These are phyloP conservation scores for Trichoderma polysporum DNA, from an alignment of 2,329 filamentous ascomycete species.

Conservation along the genomic window DNA sequence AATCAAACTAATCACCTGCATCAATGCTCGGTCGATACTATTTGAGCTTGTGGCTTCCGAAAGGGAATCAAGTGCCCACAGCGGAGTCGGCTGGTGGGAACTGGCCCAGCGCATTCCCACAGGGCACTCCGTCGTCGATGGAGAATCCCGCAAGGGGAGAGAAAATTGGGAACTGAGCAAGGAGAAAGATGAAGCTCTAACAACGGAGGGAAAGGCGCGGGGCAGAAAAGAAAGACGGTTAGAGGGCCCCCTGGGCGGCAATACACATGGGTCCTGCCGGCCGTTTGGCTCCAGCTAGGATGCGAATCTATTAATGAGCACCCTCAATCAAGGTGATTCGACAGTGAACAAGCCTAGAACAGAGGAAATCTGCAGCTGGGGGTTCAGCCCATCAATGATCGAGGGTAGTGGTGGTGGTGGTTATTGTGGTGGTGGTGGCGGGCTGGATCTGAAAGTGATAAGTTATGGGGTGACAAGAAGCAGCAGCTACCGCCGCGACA, in stretches of 20 bases:
- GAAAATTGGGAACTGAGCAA: constrained; percentile 12
- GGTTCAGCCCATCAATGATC: constrained; percentile 9
- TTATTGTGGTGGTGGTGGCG: constrained; percentile 2
- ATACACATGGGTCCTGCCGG: constrained; percentile 18
- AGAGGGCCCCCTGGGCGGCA: constrained; percentile 20
- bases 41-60: constrained; percentile 19
- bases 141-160: constrained; percentile 15
- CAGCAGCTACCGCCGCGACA: constrained; percentile 12
- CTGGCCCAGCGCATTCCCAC: constrained; percentile 19
- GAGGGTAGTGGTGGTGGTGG: not conserved
- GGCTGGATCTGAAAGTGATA: constrained; percentile 19
- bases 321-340: constrained; percentile 1
- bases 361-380: constrained; percentile 2
- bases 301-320: constrained; percentile 19
- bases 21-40: constrained; percentile 18
- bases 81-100: constrained; percentile 21
- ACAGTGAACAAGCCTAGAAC: not conserved
- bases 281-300: constrained; percentile 19
- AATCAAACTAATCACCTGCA: constrained; percentile 21
- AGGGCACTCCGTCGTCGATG: constrained; percentile 11
- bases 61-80: constrained; percentile 19
- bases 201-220: constrained; percentile 20
- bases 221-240: constrained; percentile 21
- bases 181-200: constrained; percentile 20
- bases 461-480: constrained; percentile 16